phyloP scores from a whole-genome alignment of 2,329 filamentous ascomycete species.

The Rhexocercosporidium sp. region DNA sequence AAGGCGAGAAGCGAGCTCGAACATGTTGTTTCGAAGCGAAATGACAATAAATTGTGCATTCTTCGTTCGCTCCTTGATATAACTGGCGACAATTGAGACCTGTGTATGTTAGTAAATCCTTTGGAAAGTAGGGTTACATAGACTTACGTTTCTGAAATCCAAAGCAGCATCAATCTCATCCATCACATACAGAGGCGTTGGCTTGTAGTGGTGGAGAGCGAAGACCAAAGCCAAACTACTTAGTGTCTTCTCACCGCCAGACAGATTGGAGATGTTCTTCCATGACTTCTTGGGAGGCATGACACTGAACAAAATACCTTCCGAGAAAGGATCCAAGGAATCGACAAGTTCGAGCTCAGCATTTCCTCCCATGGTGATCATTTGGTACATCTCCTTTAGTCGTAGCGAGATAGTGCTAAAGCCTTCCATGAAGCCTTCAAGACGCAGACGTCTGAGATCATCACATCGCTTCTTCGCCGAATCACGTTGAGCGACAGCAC shows the following conservation, averaged over 20 bases:
- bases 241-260: constrained; percentile 95
- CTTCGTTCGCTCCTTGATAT: constrained; percentile 99
- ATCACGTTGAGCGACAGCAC: constrained; percentile 79
- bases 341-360: constrained; percentile 97
- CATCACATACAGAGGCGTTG: constrained; percentile 98
- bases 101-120: constrained; percentile 43
- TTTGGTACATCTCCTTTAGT: constrained; percentile 99
- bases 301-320: constrained; percentile 95
- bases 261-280: constrained; percentile 98
- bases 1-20: constrained; percentile 92
- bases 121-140: not conserved
- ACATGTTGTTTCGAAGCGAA: constrained; percentile 98
- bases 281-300: constrained; percentile 99
- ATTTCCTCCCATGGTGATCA: constrained; percentile 99
- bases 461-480: constrained; percentile 90
- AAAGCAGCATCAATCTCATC: constrained; percentile 98
- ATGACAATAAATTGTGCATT: constrained; percentile 99
- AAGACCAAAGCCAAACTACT: constrained; percentile 95
- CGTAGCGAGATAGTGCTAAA: constrained; percentile 93
- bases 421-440: constrained; percentile 98
- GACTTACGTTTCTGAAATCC: constrained; percentile 94
- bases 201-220: constrained; percentile 96
- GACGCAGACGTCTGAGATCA: constrained; percentile 84
- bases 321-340: constrained; percentile 92
- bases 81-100: constrained; percentile 97